Evolutionary conservation across 108 stramenopile genomes (phyloP).

Genomic region (Fragilaria radians): DNA sequence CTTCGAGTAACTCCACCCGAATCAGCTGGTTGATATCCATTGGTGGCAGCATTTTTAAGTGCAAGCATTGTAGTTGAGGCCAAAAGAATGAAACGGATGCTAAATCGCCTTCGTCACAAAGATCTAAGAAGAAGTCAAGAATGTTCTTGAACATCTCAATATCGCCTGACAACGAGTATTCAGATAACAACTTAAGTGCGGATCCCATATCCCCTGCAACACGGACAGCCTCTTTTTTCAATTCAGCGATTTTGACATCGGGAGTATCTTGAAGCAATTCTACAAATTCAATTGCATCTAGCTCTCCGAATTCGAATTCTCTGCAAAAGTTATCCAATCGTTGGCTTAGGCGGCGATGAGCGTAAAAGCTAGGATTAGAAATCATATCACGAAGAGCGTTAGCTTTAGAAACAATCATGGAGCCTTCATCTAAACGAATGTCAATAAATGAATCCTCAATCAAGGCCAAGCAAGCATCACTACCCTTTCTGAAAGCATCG

Average conservation of each 20-base stretch:
- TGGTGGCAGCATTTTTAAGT: conserved; percentile 81
- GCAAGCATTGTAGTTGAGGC: conserved; percentile 78
- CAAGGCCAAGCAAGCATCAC: conserved; percentile 19
- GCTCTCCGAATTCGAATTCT: conserved; percentile 37
- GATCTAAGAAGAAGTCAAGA: conserved; percentile 79
- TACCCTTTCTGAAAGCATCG: conserved; percentile 32
- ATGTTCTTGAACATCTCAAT: conserved; percentile 61
- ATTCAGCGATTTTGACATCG: conserved; percentile 34
- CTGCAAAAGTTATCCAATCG: conserved; percentile 34
- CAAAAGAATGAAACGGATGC: conserved; percentile 78
- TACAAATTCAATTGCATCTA: conserved; percentile 49
- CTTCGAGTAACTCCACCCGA: conserved; percentile 76
- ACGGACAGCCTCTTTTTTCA: conserved; percentile 82
- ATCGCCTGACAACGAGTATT: conserved; percentile 49
- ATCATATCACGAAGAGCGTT: conserved; percentile 28
- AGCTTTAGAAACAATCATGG: no score
- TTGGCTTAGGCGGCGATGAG: conserved; percentile 31
- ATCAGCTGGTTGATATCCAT: conserved; percentile 46
- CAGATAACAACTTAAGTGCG: conserved; percentile 69
- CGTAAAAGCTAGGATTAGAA: conserved; percentile 12
- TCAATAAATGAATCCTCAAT: no score
- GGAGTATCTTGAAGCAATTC: conserved; percentile 49
- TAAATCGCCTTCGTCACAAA: conserved; percentile 73
- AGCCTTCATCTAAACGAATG: no score
- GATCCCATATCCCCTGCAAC: conserved; percentile 87